phyloP scores from a whole-genome alignment of 192 early-diverging fungal species.

The Phlyctochytrium bullatum region DNA sequence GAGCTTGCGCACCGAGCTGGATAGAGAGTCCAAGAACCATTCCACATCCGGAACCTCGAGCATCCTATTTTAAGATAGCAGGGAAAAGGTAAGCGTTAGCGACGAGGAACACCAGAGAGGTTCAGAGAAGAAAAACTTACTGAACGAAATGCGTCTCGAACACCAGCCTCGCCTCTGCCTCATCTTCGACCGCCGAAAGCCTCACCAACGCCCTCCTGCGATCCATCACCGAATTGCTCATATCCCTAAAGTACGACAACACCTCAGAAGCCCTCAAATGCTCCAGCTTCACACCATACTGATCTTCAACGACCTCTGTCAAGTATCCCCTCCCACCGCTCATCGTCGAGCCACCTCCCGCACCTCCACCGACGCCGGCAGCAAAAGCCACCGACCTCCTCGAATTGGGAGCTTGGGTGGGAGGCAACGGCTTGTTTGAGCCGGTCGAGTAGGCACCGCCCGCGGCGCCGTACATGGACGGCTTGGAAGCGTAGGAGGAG shows the following conservation, averaged over 20 bases:
- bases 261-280: not conserved
- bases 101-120: not conserved
- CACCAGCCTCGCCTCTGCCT: not conserved
- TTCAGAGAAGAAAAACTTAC: not conserved
- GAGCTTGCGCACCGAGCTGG: not conserved
- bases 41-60: not conserved
- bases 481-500: too few relatives aligned
- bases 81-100: not conserved
- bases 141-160: not conserved
- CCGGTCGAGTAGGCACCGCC: too few relatives aligned
- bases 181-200: not conserved
- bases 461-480: too few relatives aligned
- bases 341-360: too few relatives aligned
- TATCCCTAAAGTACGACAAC: not conserved
- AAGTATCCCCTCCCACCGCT: too few relatives aligned
- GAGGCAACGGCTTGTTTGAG: too few relatives aligned
- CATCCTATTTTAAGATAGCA: not conserved
- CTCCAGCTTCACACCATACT: not conserved
- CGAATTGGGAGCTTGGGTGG: too few relatives aligned
- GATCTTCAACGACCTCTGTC: too few relatives aligned
- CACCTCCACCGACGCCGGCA: too few relatives aligned
- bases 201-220: not conserved
- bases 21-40: conserved; percentile 1
- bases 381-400: too few relatives aligned
- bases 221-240: not conserved